Evolutionary conservation across 2,329 filamentous ascomycete species (phyloP).

Genomic region (Verticillium zaregamsianum): DNA sequence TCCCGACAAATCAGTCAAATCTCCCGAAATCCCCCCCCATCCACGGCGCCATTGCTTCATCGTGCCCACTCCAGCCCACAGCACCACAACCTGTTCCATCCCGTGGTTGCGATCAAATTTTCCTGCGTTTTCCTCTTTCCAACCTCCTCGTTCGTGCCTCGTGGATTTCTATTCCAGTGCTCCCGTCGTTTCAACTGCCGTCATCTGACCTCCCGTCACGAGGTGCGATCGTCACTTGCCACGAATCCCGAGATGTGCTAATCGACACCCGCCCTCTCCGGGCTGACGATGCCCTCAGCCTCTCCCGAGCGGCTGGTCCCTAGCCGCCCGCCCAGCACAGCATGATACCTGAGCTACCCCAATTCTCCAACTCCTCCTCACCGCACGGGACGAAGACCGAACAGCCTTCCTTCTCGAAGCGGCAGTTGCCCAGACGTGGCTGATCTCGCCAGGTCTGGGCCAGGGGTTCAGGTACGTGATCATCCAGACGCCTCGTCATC

Average conservation of each 20-base stretch:
- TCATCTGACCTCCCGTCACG: neutral
- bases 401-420: neutral
- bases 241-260: neutral
- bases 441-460: neutral
- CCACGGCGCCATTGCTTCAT: neutral
- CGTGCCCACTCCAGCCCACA: neutral
- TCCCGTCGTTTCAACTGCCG: neutral
- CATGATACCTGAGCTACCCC: neutral
- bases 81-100: neutral
- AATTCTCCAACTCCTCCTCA: neutral
- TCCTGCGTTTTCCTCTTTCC: neutral
- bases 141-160: neutral
- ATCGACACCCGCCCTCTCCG: neutral
- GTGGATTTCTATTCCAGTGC: neutral
- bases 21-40: neutral
- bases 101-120: neutral
- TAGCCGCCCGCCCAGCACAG: neutral
- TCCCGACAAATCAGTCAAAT: neutral
- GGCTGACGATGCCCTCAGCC: neutral
- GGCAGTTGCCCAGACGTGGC: neutral
- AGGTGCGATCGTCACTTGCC: neutral
- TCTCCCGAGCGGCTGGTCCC: neutral
- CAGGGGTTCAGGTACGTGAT: neutral
- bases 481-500: neutral
- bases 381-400: neutral